phyloP scores from a whole-genome alignment of 768 basidiomycete genomes.

The Leccinum rimulosum region DNA sequence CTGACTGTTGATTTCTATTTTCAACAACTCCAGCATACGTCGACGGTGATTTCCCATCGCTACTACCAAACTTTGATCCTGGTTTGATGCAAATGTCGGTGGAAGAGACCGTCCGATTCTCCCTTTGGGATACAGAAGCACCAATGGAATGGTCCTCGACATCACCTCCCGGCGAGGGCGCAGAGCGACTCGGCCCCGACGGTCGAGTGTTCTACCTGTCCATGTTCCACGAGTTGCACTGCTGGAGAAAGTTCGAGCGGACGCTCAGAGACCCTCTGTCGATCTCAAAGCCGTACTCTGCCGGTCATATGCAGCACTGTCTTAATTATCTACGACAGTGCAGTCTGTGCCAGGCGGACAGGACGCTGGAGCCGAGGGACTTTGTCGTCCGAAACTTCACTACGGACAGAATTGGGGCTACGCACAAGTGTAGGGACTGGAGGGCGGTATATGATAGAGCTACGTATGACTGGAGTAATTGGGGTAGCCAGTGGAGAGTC shows the following conservation, averaged over 20 bases:
- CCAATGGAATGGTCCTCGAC: neutral
- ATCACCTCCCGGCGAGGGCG: neutral
- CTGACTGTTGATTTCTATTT: neutral
- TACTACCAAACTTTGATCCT: neutral
- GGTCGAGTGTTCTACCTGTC: neutral
- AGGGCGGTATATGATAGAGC: neutral
- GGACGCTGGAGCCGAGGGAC: neutral
- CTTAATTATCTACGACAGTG: neutral
- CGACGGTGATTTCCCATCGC: neutral
- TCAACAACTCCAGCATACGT: neutral
- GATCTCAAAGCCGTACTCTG: neutral
- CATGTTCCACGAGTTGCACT: neutral
- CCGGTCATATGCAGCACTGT: neutral
- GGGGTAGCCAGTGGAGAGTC: neutral
- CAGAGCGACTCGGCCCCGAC: neutral
- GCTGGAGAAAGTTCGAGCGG: neutral
- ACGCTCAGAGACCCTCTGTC: neutral
- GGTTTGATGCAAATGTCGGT: neutral
- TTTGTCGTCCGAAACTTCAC: neutral
- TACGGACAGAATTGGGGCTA: too few species aligned
- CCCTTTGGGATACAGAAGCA: neutral
- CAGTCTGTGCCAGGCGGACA: neutral
- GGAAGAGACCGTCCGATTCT: neutral
- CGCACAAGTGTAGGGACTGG: too few species aligned
- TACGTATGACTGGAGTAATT: neutral